Evolutionary conservation across 2,329 filamentous ascomycete genomes (phyloP).

Genomic region (Cladosporium oxysporum): DNA sequence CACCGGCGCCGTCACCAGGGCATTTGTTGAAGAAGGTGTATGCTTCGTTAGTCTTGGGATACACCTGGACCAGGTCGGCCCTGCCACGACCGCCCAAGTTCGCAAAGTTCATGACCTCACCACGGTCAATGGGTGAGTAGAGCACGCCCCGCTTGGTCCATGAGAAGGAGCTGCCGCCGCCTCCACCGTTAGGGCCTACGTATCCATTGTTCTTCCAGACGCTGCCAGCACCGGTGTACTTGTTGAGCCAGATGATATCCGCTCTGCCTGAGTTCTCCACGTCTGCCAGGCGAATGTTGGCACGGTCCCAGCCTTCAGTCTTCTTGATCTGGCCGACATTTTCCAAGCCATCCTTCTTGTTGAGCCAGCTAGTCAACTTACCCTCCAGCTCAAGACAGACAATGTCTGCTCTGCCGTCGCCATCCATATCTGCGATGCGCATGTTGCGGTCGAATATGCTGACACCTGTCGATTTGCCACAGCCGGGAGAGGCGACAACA

Average conservation of each 20-base stretch:
- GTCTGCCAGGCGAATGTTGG: conserved; percentile 13
- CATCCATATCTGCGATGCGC: neutral
- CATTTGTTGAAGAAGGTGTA: neutral
- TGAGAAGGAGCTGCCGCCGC: conserved; percentile 1
- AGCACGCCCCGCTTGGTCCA: conserved; percentile 1
- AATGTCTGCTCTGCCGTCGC: neutral
- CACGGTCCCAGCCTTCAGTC: conserved; percentile 13
- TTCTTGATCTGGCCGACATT: conserved; percentile 16
- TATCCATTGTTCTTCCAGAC: conserved; percentile 1
- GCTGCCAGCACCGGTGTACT: neutral
- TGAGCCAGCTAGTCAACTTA: neutral
- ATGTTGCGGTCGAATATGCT: neutral
- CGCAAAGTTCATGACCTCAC: neutral
- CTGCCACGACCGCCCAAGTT: neutral
- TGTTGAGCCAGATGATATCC: conserved; percentile 8
- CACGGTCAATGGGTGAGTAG: conserved; percentile 2
- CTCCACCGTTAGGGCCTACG: neutral
- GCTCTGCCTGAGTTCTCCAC: conserved; percentile 7
- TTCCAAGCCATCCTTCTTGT: neutral
- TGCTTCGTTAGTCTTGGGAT: neutral
- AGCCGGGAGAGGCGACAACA: neutral
- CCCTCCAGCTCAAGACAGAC: neutral
- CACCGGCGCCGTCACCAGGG: neutral
- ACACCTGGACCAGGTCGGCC: neutral
- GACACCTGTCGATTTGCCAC: neutral